Conservation (phyloP, 169 alveolate species). For the Plasmodium relictum region DNA sequence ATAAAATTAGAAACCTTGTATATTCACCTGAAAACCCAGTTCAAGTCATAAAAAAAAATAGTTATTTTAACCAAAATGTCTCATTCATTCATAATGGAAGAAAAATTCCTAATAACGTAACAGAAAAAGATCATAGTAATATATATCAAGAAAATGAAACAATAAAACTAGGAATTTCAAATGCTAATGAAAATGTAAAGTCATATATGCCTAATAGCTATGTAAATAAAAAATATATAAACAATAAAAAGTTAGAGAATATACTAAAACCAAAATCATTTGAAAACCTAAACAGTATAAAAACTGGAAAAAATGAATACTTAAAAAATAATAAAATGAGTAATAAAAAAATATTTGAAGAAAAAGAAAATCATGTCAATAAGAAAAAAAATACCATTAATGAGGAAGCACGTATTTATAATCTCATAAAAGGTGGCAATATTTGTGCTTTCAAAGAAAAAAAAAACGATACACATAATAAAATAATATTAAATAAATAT, state of each 20-base stretch:
- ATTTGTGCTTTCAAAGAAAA: not conserved
- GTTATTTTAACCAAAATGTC: not conserved
- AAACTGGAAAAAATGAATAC: no score
- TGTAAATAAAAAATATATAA: not conserved
- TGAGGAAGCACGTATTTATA: no score
- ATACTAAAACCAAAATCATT: no score
- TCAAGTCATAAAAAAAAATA: not conserved
- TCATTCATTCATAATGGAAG: not conserved
- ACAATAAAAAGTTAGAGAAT: not conserved
- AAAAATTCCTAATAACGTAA: not conserved
- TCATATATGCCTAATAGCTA: not conserved
- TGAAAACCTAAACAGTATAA: no score
- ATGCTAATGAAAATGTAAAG: not conserved
- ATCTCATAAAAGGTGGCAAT: no score
- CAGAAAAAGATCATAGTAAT: no score
- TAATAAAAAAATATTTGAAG: no score
- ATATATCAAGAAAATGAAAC: no score
- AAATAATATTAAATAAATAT: conserved; percentile 16
- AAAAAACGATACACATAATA: not conserved
- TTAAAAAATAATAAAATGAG: no score
- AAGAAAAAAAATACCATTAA: no score
- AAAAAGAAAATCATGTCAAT: no score
- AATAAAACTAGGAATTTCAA: no score
- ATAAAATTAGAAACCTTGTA: not conserved
- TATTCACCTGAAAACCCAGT: not conserved